Evolutionary conservation across 805 yeast genomes (phyloP), one percentile per base, ranked within the genome.

Genomic region (Candida sphagnicola): DNA sequence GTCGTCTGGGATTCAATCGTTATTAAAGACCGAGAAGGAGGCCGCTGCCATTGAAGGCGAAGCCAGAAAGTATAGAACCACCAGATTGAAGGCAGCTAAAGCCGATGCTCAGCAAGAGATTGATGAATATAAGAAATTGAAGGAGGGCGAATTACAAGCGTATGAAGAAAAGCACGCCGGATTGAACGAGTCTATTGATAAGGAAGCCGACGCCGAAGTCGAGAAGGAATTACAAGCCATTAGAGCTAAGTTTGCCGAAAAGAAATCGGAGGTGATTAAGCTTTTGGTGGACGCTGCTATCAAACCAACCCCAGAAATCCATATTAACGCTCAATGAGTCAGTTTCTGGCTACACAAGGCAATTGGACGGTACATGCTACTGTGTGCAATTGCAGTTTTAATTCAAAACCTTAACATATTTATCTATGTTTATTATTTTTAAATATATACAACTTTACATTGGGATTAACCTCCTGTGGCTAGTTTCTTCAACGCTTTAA

Each of bases 21-120:
- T 82, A 42, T 70, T 82, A 45, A 82, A 85, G 74, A 95, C 98
- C 46, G 99, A 93, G 71, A 88, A 85, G 67, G 91, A 87, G 55
- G 98, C 99, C n/a, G 97, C 95, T 53, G 90, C 82, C 52, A 85
- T 90, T 47, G 98, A 93, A 45, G 76, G 90, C 54, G 84, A 85
- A 59, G 97, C 99, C 17, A 86, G 98, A 74, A 76, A 82, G 53
- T 88, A 83, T 70, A 87, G 96, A 65, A 76, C 93, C 30, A 82
- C 78, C 50, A 85, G 89, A 49, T 75, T 93, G 61, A 93, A 91
- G 77, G 90, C 93, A 34, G 96, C 98, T 38, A 91, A 89, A 71
- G 69, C 82, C 17, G 98, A 93, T 61, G 99, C 99, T 26, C 84
- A 88, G 47, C 68, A 73, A 40, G 99, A 93, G 65, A 87, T 93